These are phyloP conservation scores for Pseudevernia furfuracea DNA, from an alignment of 495 filamentous ascomycete genomes.

Conservation along the genomic window DNA sequence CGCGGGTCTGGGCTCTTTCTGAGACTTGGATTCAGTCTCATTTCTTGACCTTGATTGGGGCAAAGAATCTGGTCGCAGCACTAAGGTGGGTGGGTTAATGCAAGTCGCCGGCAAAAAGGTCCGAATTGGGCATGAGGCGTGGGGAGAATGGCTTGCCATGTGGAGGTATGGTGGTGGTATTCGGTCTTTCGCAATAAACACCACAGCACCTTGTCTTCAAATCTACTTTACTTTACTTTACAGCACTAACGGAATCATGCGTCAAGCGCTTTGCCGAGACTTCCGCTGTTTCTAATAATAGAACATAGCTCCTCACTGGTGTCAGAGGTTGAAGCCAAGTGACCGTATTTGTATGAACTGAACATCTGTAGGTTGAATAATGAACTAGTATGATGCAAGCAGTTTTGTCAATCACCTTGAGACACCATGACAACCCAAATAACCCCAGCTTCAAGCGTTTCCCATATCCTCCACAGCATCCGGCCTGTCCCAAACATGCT, in stretches of 20 bases:
- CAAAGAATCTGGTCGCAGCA: background rate
- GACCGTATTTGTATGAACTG: too few species aligned
- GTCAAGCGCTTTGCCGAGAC: too few species aligned
- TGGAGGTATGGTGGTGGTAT: too few species aligned
- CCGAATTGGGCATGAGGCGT: background rate
- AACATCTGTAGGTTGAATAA: too few species aligned
- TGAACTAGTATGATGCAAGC: background rate
- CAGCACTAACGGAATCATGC: too few species aligned
- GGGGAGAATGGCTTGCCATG: too few species aligned
- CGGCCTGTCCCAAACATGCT: constrained; percentile 63
- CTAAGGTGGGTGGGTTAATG: background rate
- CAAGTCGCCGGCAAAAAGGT: background rate
- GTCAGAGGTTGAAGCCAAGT: too few species aligned
- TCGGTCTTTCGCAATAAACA: too few species aligned
- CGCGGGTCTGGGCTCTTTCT: background rate
- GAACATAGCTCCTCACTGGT: too few species aligned
- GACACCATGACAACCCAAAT: background rate
- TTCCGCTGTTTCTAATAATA: too few species aligned
- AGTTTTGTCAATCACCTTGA: background rate
- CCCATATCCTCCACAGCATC: constrained; percentile 68
- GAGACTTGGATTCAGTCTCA: background rate
- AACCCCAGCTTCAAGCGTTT: background rate
- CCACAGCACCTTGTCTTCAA: too few species aligned
- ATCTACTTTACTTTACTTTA: too few species aligned
- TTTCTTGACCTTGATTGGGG: background rate